These are phyloP conservation scores for Leucosporidium yakuticum DNA, from an alignment of 768 basidiomycete genomes.

Conservation along the genomic window DNA sequence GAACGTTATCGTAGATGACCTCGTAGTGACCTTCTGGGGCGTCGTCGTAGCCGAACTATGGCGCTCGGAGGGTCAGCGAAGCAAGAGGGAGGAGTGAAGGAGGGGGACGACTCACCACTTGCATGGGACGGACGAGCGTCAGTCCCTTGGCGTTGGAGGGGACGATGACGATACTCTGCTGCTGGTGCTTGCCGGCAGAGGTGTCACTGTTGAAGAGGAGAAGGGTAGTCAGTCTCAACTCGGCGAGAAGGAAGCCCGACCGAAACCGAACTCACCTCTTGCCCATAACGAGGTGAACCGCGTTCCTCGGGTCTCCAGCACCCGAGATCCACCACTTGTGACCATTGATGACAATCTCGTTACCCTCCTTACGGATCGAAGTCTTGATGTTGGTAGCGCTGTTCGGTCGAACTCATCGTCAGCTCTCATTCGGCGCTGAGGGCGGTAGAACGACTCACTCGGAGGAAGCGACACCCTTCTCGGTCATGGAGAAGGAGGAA, in stretches of 20 bases:
- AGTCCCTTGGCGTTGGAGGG: conserved; percentile 81
- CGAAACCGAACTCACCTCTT: conserved; percentile 47
- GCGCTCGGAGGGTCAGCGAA: conserved; percentile 83
- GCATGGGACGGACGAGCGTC: conserved; percentile 83
- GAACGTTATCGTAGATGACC: conserved; percentile 87
- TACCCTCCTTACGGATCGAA: conserved; percentile 71
- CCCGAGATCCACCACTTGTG: conserved; percentile 99
- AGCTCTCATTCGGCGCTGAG: conserved; percentile 54
- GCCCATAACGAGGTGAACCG: conserved; percentile 87
- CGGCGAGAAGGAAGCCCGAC: neutral
- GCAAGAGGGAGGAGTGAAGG: conserved; percentile 59
- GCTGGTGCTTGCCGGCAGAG: conserved; percentile 61
- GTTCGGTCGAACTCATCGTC: conserved; percentile 50
- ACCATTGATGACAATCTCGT: conserved; percentile 86
- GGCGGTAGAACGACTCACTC: conserved; percentile 26
- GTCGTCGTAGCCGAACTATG: conserved; percentile 49
- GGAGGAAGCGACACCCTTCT: conserved; percentile 56
- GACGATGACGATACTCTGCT: conserved; percentile 94
- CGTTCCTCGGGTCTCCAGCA: conserved; percentile 85
- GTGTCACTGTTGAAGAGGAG: conserved; percentile 58
- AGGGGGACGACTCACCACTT: conserved; percentile 66
- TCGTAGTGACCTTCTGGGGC: conserved; percentile 86
- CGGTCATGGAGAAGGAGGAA: conserved; percentile 95
- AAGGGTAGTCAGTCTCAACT: neutral
- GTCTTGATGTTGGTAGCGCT: conserved; percentile 94